Conservation (phyloP, 2,329 filamentous ascomycete species). For the Aspergillus floridensis region DNA sequence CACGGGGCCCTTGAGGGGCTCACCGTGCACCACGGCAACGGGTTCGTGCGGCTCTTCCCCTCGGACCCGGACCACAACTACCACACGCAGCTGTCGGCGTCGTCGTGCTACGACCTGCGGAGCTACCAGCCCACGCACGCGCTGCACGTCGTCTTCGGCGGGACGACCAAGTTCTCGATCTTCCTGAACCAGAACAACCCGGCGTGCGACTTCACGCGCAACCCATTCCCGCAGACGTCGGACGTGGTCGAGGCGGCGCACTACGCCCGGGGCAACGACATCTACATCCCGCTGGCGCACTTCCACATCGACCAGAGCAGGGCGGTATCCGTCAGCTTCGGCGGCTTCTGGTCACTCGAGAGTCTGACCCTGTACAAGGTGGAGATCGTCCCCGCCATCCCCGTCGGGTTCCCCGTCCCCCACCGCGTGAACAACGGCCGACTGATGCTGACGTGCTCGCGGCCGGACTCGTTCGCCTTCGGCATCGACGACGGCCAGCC, state of each 20-base stretch:
- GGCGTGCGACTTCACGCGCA: conserved; percentile 54
- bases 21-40: conserved; percentile 50
- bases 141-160: conserved; percentile 63
- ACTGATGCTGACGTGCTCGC: conserved; percentile 62
- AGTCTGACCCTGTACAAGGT: conserved; percentile 55
- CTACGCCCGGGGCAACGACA: conserved; percentile 55
- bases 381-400: conserved; percentile 59
- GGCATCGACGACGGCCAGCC: conserved; percentile 69
- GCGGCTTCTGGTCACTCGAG: conserved; percentile 60
- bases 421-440: conserved; percentile 60
- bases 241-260: conserved; percentile 64
- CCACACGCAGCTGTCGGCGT: conserved; percentile 56
- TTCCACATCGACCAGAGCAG: conserved; percentile 61
- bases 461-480: conserved; percentile 69
- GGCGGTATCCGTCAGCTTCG: conserved; percentile 59
- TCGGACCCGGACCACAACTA: conserved; percentile 61
- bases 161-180: conserved; percentile 62
- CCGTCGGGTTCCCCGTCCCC: conserved; percentile 53
- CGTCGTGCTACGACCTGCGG: conserved; percentile 56
- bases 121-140: conserved; percentile 55
- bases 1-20: conserved; percentile 65
- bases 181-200: conserved; percentile 66
- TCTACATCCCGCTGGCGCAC: conserved; percentile 66
- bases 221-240: conserved; percentile 65
- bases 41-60: conserved; percentile 56